Evolutionary conservation across 2,329 filamentous ascomycete genomes (phyloP).

Genomic region (Ophiostoma pallidulum): DNA sequence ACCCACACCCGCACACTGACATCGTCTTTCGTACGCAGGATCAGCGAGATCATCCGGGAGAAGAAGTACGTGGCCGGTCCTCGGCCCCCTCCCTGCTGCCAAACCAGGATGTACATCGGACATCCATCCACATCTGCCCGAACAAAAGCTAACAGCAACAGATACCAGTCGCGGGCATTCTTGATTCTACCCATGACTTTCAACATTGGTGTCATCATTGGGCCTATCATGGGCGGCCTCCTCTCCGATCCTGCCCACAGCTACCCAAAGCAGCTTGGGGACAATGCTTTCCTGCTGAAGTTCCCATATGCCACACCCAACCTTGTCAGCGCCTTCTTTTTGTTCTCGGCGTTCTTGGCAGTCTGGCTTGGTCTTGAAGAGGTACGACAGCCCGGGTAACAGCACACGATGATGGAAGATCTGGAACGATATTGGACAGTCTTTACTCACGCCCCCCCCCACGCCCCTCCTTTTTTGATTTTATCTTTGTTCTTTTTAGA

Average conservation of each 20-base stretch:
- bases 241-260: conserved; percentile 36
- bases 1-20: no score
- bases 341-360: conserved; percentile 32
- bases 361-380: conserved; percentile 45
- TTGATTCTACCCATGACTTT: conserved; percentile 56
- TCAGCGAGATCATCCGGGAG: conserved; percentile 34
- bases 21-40: conserved; percentile 22
- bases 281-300: conserved; percentile 33
- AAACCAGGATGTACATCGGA: no score
- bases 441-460: no score
- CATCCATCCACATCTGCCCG: no score
- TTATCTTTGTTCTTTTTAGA: no score
- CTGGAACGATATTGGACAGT: no score
- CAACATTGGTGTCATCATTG: conserved; percentile 55
- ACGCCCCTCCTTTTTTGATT: no score
- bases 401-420: no score
- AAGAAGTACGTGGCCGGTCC: conserved; percentile 27
- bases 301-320: conserved; percentile 49
- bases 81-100: no score
- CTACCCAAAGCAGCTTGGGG: conserved; percentile 37
- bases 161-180: conserved; percentile 34
- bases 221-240: conserved; percentile 40
- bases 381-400: conserved; percentile 26
- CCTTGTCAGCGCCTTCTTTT: conserved; percentile 39
- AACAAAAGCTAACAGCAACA: conserved; percentile 17